Percentiles rank a stretch among this genome's conserved stretches.
Conservation (phyloP, 768 basidiomycete genomes). For the Rubroboletus satanas region DNA sequence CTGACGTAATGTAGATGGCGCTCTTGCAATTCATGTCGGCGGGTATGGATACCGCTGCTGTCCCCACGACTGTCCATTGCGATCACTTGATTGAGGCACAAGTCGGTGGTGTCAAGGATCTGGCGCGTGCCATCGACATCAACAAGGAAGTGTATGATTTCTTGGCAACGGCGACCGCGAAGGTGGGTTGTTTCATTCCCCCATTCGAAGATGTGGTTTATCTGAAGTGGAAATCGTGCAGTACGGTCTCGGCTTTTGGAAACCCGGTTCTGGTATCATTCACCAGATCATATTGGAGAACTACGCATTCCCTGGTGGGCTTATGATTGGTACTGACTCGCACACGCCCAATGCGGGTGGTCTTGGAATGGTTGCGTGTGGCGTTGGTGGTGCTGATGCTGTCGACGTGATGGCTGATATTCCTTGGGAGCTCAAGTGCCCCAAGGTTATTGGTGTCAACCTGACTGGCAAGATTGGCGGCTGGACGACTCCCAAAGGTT, state of each 20-base stretch:
- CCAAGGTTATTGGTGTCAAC: conserved; percentile 98
- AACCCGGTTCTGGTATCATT: conserved; percentile 98
- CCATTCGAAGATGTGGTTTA: background rate
- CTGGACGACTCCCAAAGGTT: conserved; percentile 98
- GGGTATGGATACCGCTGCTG: conserved; percentile 95
- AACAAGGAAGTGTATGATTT: conserved; percentile 99
- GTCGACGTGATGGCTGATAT: conserved; percentile 98
- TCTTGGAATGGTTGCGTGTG: conserved; percentile 98
- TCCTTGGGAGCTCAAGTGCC: conserved; percentile 99
- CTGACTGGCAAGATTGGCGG: conserved; percentile 92
- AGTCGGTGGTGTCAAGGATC: conserved; percentile 88
- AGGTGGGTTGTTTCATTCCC: conserved; percentile 42
- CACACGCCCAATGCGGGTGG: conserved; percentile 99
- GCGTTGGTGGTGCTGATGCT: conserved; percentile 98
- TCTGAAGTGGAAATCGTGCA: conserved; percentile 25
- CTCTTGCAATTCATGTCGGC: conserved; percentile 99
- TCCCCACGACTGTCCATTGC: conserved; percentile 98
- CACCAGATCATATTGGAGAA: conserved; percentile 99
- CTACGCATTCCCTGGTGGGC: conserved; percentile 98
- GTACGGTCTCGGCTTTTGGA: conserved; percentile 99
- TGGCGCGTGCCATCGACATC: conserved; percentile 84
- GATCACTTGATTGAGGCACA: conserved; percentile 99
- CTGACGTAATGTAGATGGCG: conserved; percentile 76
- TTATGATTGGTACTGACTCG: conserved; percentile 99
- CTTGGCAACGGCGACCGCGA: conserved; percentile 93